A percentile compares a stretch with the other conserved stretches of the same genome.
These are phyloP conservation scores for Tillandsia leiboldiana DNA, from an alignment of 176 grass and related monocot species.

Conservation along the genomic window DNA sequence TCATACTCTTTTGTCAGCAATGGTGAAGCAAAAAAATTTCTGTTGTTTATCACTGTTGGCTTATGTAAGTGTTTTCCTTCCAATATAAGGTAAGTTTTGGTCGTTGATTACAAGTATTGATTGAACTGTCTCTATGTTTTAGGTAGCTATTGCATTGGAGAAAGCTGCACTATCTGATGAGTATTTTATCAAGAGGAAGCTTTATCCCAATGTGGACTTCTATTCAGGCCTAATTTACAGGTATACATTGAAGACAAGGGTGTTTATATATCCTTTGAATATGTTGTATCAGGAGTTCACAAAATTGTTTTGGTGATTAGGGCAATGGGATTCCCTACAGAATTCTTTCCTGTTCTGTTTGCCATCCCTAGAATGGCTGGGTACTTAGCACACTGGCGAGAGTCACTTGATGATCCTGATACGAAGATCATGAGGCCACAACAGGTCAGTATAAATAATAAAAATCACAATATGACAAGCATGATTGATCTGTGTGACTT, in stretches of 20 bases:
- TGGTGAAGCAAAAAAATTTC: too few relatives aligned
- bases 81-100: not conserved
- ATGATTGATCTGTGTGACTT: too few relatives aligned
- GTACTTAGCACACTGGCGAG: conserved; percentile 88
- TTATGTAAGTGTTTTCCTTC: too few relatives aligned
- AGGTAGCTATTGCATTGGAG: conserved; percentile 92
- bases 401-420: conserved; percentile 91
- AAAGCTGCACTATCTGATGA: conserved; percentile 93
- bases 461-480: too few relatives aligned
- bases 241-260: conserved; percentile 29
- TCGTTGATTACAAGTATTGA: not conserved
- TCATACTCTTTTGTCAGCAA: too few relatives aligned
- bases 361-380: conserved; percentile 97
- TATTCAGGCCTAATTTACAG: conserved; percentile 96
- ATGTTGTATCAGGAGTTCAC: conserved; percentile 3
- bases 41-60: too few relatives aligned
- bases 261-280: not conserved
- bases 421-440: conserved; percentile 99
- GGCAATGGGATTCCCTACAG: conserved; percentile 93
- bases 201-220: conserved; percentile 99
- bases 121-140: not conserved
- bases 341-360: conserved; percentile 92
- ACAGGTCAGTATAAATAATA: conserved; percentile 45
- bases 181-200: conserved; percentile 93
- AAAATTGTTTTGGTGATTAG: conserved; percentile 32